Evolutionary conservation across 225 moss, liverwort and hornwort species (phyloP).

Genomic region (Bryoerythrophyllum caledonicum): DNA sequence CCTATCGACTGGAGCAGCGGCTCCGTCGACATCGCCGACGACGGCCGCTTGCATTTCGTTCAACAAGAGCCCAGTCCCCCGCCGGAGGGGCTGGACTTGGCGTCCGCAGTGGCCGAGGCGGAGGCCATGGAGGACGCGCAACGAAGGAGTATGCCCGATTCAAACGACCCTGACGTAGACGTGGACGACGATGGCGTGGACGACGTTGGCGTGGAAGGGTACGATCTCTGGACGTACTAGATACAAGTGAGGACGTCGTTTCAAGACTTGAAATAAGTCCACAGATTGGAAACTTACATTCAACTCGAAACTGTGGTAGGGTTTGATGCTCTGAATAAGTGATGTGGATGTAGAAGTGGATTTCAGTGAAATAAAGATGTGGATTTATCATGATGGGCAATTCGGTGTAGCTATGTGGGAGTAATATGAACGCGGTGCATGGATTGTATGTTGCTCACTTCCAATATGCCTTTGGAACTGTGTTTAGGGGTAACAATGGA

Average conservation of each 20-base stretch:
- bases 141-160: no score
- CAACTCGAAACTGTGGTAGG: neutral
- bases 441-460: neutral
- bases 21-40: neutral
- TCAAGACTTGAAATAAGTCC: no score
- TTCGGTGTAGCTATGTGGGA: neutral
- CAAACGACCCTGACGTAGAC: neutral
- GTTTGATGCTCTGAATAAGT: no score
- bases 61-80: neutral
- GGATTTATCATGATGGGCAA: neutral
- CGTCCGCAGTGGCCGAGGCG: neutral
- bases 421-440: neutral
- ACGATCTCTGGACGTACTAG: neutral
- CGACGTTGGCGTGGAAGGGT: neutral
- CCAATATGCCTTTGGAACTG: no score
- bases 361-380: neutral
- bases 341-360: neutral
- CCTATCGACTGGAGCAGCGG: neutral
- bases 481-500: no score
- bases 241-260: neutral
- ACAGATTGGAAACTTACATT: no score
- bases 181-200: neutral
- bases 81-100: neutral
- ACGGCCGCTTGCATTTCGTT: neutral
- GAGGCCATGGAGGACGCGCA: neutral